phyloP scores from a whole-genome alignment of 2,329 filamentous ascomycete species.

The Colletotrichum incanum region DNA sequence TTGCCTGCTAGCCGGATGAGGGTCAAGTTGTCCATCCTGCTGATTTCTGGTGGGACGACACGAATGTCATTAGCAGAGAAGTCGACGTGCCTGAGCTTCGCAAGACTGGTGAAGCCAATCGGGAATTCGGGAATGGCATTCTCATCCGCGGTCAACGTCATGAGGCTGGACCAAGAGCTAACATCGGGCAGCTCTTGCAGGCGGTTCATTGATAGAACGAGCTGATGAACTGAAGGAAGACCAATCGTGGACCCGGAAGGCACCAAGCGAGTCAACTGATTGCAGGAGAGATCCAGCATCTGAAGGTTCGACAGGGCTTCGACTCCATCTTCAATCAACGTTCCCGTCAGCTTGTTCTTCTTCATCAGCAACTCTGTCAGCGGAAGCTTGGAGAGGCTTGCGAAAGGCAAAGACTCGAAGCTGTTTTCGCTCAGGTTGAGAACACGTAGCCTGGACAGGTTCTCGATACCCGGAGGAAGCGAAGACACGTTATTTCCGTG shows the following conservation, averaged over 20 bases:
- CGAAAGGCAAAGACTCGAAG: slow-evolving; percentile 80
- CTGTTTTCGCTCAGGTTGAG: slow-evolving; percentile 87
- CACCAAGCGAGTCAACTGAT: slow-evolving; percentile 75
- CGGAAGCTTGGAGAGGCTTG: slow-evolving; percentile 76
- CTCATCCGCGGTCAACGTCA: slow-evolving; percentile 83
- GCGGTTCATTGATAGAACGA: slow-evolving; percentile 87
- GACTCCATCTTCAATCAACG: slow-evolving; percentile 77
- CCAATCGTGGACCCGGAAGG: slow-evolving; percentile 63
- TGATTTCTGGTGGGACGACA: slow-evolving; percentile 81
- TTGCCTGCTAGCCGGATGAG: slow-evolving; percentile 89
- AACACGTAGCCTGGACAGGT: slow-evolving; percentile 78
- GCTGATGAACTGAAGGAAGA: slow-evolving; percentile 79
- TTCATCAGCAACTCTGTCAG: slow-evolving; percentile 81
- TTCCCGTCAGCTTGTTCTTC: slow-evolving; percentile 84
- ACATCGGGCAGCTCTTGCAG: slow-evolving; percentile 82
- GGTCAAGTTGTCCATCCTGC: slow-evolving; percentile 82
- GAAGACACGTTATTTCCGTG: slow-evolving; percentile 83
- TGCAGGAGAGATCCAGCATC: slow-evolving; percentile 82
- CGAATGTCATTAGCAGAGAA: slow-evolving; percentile 89
- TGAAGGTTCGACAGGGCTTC: slow-evolving; percentile 76
- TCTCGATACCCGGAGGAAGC: slow-evolving; percentile 78
- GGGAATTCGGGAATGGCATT: slow-evolving; percentile 87
- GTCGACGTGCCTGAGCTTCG: slow-evolving; percentile 82
- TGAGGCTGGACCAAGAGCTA: slow-evolving; percentile 79
- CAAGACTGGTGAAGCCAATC: slow-evolving; percentile 78